Evolutionary conservation across 306 rosid species (phyloP).

Genomic region (Benincasa hispida): DNA sequence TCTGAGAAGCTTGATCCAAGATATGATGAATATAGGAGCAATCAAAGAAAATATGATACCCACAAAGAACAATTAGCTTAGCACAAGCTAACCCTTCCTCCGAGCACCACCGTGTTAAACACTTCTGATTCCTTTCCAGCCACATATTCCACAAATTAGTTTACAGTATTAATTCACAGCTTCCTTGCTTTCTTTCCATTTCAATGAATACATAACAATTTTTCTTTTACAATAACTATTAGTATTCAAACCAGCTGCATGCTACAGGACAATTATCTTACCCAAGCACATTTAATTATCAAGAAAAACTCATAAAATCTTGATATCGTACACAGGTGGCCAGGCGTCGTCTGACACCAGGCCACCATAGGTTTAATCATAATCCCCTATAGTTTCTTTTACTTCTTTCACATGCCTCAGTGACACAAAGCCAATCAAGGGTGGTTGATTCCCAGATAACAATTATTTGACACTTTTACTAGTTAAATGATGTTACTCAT

Average conservation of each 20-base stretch:
- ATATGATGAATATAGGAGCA: too few relatives aligned
- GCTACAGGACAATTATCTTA: neutral
- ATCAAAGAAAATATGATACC: too few relatives aligned
- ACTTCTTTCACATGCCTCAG: neutral
- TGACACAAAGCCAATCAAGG: neutral
- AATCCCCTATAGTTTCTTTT: neutral
- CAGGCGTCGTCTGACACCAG: too few relatives aligned
- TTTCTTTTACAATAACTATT: neutral
- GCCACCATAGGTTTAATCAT: neutral
- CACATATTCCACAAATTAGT: neutral
- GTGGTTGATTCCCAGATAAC: neutral
- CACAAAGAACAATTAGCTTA: neutral
- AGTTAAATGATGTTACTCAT: neutral
- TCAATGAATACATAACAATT: neutral
- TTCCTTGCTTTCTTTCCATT: neutral
- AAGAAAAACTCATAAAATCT: too few relatives aligned
- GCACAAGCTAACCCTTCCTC: neutral
- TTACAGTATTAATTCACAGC: neutral
- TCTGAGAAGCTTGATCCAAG: too few relatives aligned
- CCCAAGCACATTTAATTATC: neutral
- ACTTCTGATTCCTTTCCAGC: neutral
- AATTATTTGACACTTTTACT: neutral
- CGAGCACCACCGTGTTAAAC: neutral
- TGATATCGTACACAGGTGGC: neutral
- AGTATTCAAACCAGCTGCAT: neutral